phyloP scores from a whole-genome alignment of 2,329 filamentous ascomycete species.

The Ophioceras dolichostomum region DNA sequence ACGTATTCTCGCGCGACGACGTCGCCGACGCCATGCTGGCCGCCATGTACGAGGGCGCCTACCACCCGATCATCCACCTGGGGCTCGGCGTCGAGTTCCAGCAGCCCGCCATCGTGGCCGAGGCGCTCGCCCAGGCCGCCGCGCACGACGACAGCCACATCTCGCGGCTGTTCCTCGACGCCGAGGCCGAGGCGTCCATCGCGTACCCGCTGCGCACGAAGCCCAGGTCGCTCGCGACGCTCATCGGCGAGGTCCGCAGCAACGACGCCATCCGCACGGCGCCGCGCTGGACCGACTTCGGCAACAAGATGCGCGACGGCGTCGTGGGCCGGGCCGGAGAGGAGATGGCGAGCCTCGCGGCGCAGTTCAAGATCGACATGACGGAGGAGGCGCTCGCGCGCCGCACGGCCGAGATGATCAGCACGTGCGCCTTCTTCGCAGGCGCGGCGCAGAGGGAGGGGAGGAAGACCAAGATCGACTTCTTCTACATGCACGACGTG shows the following conservation, averaged over 20 bases:
- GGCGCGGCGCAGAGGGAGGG: constrained; percentile 38
- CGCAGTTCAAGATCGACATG: constrained; percentile 30
- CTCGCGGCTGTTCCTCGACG: constrained; percentile 25
- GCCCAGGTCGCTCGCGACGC: constrained; percentile 7
- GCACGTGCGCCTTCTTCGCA: constrained; percentile 9
- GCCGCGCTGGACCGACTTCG: constrained; percentile 18
- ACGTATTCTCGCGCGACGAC: constrained; percentile 44
- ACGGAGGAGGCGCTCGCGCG: constrained; percentile 27
- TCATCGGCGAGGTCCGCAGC: constrained; percentile 12
- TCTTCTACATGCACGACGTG: constrained; percentile 35
- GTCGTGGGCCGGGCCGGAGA: constrained; percentile 41
- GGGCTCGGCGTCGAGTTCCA: constrained; percentile 58
- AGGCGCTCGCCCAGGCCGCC: constrained; percentile 52
- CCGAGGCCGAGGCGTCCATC: constrained; percentile 5
- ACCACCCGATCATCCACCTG: constrained; percentile 58
- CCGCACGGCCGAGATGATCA: constrained; percentile 16
- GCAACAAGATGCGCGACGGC: constrained; percentile 45
- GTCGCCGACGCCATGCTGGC: constrained; percentile 46
- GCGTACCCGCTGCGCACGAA: too few species aligned
- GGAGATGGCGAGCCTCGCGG: constrained; percentile 42
- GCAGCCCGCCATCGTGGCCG: constrained; percentile 53
- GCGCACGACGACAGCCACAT: constrained; percentile 39
- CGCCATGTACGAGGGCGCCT: constrained; percentile 34
- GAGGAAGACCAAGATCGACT: constrained; percentile 50
- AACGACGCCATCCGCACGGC: constrained; percentile 39